Percentiles rank a stretch among this genome's conserved stretches.
These are phyloP conservation scores for Halophytophthora polymorphica DNA, from an alignment of 352 stramenopile species.

Conservation along the genomic window DNA sequence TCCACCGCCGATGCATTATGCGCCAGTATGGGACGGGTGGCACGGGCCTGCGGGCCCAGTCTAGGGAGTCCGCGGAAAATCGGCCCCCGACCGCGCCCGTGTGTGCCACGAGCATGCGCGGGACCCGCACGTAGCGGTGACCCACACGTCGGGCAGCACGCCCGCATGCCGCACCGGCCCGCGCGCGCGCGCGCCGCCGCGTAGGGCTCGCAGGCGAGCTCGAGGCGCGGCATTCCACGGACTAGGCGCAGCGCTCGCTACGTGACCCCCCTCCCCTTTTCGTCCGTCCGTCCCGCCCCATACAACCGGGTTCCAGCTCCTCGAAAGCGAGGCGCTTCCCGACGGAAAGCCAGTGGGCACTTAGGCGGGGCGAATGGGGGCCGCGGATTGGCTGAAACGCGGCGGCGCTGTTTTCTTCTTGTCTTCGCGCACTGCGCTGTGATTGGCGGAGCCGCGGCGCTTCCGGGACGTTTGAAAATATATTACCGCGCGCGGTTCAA, in stretches of 20 bases:
- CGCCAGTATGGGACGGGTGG: too few species aligned
- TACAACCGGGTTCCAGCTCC: constrained; percentile 16
- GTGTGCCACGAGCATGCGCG: constrained; percentile 1
- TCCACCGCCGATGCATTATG: too few species aligned
- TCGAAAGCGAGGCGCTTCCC: constrained; percentile 6
- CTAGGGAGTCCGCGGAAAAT: too few species aligned
- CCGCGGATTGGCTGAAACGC: constrained; percentile 21
- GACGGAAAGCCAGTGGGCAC: constrained; percentile 10
- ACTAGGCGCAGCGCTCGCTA: constrained; percentile 18
- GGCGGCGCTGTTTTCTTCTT: constrained; percentile 15
- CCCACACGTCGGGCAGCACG: constrained; percentile 4
- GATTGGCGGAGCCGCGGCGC: constrained; percentile 35
- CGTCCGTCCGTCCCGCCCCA: constrained; percentile 21
- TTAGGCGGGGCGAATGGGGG: background rate
- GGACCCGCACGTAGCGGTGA: too few species aligned
- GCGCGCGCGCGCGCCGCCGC: constrained; percentile 7
- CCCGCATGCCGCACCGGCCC: background rate
- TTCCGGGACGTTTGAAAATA: constrained; percentile 7
- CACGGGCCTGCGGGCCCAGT: too few species aligned
- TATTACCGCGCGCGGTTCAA: constrained; percentile 7
- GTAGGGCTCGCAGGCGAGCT: background rate
- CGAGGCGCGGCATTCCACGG: constrained; percentile 22
- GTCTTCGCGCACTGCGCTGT: constrained; percentile 29
- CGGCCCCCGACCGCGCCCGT: too few species aligned
- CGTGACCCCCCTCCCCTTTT: constrained; percentile 44